Base-by-base conservation (phyloP, 2,329 filamentous ascomycete genomes). In the Byssochlamys sp. region DNA sequence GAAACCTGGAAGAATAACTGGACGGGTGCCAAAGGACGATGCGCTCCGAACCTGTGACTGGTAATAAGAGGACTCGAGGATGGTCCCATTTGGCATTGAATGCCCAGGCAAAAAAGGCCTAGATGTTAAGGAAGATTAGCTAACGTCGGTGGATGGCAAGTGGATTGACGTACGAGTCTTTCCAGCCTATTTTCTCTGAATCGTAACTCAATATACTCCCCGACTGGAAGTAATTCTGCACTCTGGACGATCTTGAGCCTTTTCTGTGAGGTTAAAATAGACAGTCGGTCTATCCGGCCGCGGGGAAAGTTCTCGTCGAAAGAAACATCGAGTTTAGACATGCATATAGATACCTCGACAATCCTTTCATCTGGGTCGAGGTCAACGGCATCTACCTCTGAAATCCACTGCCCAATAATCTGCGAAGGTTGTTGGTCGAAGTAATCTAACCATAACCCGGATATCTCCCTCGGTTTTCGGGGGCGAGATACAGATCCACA, bases 121-220 rank as follows among this genome's bases (percentile, higher is more conserved):
- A 53, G 29, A 31, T 10, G 7, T 10, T 3, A 57, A 2, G 29
- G 26, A 14, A 25, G 7, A 25, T 49, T 10, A 49, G 45, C 45
- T 2, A 49, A 6, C 9, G 45, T 49, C 14, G 45, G 14, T n/a
- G 14, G 6, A 49, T 14, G 29, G n/a, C 49, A 29, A 54, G 7
- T 31, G 28, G 14, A 39, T 12, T 11, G 24, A 57, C 55, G 24
- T 33, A 57, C 55, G n/a, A 57, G 31, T 10, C 35, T 27, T 35
- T 57, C 55, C 29, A 57, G 28, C 24, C 24, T 52, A 53, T 53
- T 57, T 48, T 4, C 55, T 54, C 55, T 49, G 25, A 57, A 57
- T 9, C 33, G 31, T 26, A 53, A 52, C 28, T 39, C 31, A 53
- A 26, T 27, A 49, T 35, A 52, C 14, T 53, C 28, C 4, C 26